Conservation (phyloP, 1,139 yeast species). For the Pichia sp. region DNA sequence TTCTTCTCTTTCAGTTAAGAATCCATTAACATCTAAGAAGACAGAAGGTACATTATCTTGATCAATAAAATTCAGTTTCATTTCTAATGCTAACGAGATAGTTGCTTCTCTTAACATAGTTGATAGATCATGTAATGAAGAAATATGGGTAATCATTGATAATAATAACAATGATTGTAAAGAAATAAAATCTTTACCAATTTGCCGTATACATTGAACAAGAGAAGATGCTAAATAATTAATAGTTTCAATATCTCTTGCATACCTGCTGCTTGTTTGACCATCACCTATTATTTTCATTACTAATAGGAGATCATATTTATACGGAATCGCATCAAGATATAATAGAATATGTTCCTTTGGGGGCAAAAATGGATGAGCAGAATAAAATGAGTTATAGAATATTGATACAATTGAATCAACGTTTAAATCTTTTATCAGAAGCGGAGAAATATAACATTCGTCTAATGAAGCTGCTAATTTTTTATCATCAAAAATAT, state of each 20-base stretch:
- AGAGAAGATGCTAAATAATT: conserved; percentile 35
- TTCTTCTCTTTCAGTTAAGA: conserved; percentile 19
- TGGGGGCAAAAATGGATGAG: conserved; percentile 44
- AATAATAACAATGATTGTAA: conserved; percentile 37
- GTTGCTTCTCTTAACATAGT: conserved; percentile 36
- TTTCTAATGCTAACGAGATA: conserved; percentile 33
- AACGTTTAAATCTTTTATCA: conserved; percentile 25
- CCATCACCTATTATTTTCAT: conserved; percentile 46
- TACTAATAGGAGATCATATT: conserved; percentile 37
- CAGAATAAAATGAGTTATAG: conserved; percentile 35
- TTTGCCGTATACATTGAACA: conserved; percentile 32
- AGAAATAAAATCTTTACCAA: conserved; percentile 38
- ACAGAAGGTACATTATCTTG: conserved; percentile 20
- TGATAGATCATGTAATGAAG: conserved; percentile 42
- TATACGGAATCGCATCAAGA: conserved; percentile 31
- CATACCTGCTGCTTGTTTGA: conserved; percentile 31
- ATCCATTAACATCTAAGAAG: conserved; percentile 31
- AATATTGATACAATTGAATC: conserved; percentile 33
- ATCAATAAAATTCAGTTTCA: conserved; percentile 37
- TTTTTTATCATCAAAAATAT: conserved; percentile 21
- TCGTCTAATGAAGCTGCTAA: conserved; percentile 17
- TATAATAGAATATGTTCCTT: conserved; percentile 31
- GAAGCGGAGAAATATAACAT: conserved; percentile 28
- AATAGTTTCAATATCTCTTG: conserved; percentile 34
- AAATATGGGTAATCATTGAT: conserved; percentile 41